A percentile compares a stretch with the other conserved stretches of the same genome.
These are phyloP conservation scores for Leccinellum albellum DNA, from an alignment of 768 basidiomycete species.

Conservation along the genomic window DNA sequence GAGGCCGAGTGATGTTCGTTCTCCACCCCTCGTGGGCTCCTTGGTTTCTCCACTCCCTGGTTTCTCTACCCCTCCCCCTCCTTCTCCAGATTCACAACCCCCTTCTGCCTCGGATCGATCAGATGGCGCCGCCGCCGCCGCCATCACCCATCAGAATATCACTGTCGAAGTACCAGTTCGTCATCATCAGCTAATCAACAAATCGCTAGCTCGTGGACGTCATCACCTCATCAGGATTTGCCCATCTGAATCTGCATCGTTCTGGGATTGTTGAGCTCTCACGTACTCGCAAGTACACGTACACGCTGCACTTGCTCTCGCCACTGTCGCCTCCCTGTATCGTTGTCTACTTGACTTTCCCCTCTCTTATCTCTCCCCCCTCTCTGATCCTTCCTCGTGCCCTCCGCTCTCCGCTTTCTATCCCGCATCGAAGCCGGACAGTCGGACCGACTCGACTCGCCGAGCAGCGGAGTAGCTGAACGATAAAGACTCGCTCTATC, in stretches of 20 bases:
- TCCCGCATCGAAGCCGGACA: neutral
- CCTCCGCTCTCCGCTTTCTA: neutral
- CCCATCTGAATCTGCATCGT: neutral
- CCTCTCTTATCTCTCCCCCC: neutral
- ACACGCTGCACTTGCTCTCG: neutral
- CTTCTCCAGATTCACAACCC: neutral
- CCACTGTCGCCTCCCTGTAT: neutral
- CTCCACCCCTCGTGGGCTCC: neutral
- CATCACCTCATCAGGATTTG: neutral
- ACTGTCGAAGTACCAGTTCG: neutral
- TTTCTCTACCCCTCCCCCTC: neutral
- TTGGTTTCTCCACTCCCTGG: neutral
- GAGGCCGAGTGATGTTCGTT: neutral
- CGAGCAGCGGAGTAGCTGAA: neutral
- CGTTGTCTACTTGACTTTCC: neutral
- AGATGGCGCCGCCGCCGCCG: neutral
- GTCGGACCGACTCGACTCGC: neutral
- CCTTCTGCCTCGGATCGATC: neutral
- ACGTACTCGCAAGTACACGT: neutral
- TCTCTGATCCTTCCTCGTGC: neutral
- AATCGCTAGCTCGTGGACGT: neutral
- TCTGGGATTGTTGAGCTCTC: neutral
- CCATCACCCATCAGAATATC: neutral
- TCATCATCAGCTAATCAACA: neutral
- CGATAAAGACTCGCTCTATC: neutral